phyloP scores from a whole-genome alignment of 177 flowering plant species.

The Telopea speciosissima region DNA sequence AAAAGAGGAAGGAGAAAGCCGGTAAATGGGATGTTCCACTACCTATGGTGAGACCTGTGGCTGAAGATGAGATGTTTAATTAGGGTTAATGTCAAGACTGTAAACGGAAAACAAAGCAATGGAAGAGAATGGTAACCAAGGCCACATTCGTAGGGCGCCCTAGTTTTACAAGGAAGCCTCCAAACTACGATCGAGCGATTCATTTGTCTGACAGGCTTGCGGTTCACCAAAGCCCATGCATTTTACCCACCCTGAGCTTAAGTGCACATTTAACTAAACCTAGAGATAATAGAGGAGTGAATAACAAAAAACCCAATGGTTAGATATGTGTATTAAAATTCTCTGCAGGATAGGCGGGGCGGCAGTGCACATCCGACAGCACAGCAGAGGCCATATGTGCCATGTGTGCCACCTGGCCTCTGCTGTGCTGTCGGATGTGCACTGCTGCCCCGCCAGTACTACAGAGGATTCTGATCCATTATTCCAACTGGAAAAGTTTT shows the following conservation, averaged over 20 bases:
- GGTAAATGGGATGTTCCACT: slow-evolving; percentile 99
- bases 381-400: too few species aligned
- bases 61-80: slow-evolving; percentile 99
- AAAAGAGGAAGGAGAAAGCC: slow-evolving; percentile 97
- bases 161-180: slow-evolving; percentile 91
- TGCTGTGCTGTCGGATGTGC: too few species aligned
- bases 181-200: slow-evolving; percentile 87
- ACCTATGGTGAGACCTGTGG: slow-evolving; percentile 98
- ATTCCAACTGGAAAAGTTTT: too few species aligned
- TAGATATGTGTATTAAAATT: too few species aligned
- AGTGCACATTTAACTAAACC: slow-evolving; percentile 93
- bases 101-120: slow-evolving; percentile 83
- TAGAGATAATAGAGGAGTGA: slow-evolving; percentile 89
- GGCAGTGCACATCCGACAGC: too few species aligned
- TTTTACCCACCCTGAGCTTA: slow-evolving; percentile 95
- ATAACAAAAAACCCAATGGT: slow-evolving; percentile 98
- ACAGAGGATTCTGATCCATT: too few species aligned
- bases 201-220: slow-evolving; percentile 35
- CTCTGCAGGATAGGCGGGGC: too few species aligned
- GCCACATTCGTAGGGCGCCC: slow-evolving; percentile 95
- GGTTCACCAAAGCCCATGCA: slow-evolving; percentile 93
- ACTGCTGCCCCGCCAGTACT: too few species aligned
- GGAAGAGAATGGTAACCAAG: slow-evolving; percentile 78
- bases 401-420: too few species aligned
- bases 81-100: slow-evolving; percentile 75